A percentile compares a stretch with the other conserved stretches of the same genome.
Evolutionary conservation across 305 asterid species (phyloP).

Genomic region (Fraxinus albicans): DNA sequence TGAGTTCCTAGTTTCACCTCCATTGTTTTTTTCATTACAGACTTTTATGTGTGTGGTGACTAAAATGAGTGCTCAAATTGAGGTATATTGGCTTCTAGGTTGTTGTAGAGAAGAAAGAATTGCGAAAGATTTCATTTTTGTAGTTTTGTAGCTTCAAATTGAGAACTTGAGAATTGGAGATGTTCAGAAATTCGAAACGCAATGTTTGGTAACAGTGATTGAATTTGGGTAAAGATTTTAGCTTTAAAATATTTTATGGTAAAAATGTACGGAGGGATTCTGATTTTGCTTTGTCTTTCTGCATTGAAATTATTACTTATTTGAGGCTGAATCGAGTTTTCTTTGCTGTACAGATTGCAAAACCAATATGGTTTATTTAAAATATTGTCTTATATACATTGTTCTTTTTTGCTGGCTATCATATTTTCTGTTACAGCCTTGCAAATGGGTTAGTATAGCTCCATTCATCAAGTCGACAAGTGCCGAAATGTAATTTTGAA

Average conservation of each 20-base stretch:
- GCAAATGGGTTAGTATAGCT: background rate
- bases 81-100: background rate
- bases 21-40: background rate
- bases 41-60: background rate
- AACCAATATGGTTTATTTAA: background rate
- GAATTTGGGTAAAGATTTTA: background rate
- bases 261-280: background rate
- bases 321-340: background rate
- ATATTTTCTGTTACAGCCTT: background rate
- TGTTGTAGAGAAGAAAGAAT: background rate
- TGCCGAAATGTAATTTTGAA: background rate
- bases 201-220: background rate
- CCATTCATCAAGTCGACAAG: background rate
- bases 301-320: background rate
- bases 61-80: background rate
- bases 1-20: constrained; percentile 32
- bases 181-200: background rate
- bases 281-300: background rate
- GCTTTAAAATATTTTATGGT: background rate
- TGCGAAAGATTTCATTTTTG: background rate
- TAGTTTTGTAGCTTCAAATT: constrained; percentile 3
- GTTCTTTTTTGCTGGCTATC: background rate
- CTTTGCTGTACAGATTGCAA: background rate
- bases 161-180: background rate
- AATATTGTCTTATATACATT: background rate